phyloP scores from a whole-genome alignment of 2,329 filamentous ascomycete genomes.

The Fusarium kyushuense region DNA sequence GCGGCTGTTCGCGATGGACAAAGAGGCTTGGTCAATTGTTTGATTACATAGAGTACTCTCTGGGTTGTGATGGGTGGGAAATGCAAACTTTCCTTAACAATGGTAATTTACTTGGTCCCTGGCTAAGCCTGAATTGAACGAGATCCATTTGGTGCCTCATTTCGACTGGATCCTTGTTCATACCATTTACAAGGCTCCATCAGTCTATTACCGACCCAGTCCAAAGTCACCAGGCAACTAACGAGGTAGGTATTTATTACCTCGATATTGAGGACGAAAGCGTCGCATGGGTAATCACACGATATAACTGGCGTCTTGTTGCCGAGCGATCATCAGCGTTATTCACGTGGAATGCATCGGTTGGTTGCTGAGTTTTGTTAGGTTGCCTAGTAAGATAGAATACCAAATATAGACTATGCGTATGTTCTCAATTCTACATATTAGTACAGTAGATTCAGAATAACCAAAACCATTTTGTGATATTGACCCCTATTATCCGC shows the following conservation, averaged over 20 bases:
- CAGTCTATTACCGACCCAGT: slow-evolving; percentile 28
- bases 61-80: slow-evolving; percentile 34
- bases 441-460: neutral
- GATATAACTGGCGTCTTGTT: slow-evolving; percentile 17
- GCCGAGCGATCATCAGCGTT: slow-evolving; percentile 5
- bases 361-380: slow-evolving; percentile 22
- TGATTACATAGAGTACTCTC: slow-evolving; percentile 8
- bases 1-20: slow-evolving; percentile 5
- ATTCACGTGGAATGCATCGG: slow-evolving; percentile 19
- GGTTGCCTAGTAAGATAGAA: slow-evolving; percentile 8
- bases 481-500: slow-evolving; percentile 46
- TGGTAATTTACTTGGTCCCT: slow-evolving; percentile 37
- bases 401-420: neutral
- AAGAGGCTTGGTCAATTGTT: slow-evolving; percentile 27
- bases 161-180: slow-evolving; percentile 42
- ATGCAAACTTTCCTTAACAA: slow-evolving; percentile 33
- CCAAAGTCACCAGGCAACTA: slow-evolving; percentile 38
- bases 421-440: neutral
- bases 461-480: slow-evolving; percentile 17
- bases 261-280: slow-evolving; percentile 5
- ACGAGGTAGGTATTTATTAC: slow-evolving; percentile 5
- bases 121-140: slow-evolving; percentile 43
- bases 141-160: slow-evolving; percentile 46
- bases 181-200: slow-evolving; percentile 16
- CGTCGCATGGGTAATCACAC: neutral